A percentile compares a stretch with the other conserved stretches of the same genome.
Evolutionary conservation across 768 basidiomycete genomes (phyloP).

Genomic region (Podaxis mareebaensis): DNA sequence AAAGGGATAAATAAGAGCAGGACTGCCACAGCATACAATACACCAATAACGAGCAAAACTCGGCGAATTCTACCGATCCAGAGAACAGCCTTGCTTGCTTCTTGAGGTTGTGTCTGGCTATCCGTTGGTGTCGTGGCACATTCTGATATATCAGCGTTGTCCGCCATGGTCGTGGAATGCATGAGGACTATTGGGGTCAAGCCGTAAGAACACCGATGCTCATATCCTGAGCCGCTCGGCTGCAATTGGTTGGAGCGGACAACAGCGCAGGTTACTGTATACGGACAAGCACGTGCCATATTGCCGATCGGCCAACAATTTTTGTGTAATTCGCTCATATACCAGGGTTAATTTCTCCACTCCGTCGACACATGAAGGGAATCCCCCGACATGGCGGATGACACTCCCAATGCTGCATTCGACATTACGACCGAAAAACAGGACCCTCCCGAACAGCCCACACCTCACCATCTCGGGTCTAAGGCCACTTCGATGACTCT

Average conservation of each 20-base stretch:
- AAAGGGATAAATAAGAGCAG: slow-evolving; percentile 58
- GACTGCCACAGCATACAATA: slow-evolving; percentile 54
- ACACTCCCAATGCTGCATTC: background rate
- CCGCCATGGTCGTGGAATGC: slow-evolving; percentile 11
- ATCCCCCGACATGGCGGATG: background rate
- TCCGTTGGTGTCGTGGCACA: background rate
- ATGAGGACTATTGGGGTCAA: background rate
- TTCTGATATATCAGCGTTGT: background rate
- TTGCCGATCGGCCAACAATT: slow-evolving; percentile 9
- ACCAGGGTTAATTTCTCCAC: background rate
- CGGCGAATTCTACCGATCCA: slow-evolving; percentile 29
- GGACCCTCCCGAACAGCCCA: background rate
- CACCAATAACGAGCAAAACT: slow-evolving; percentile 41
- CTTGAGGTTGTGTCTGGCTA: background rate
- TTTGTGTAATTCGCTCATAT: background rate
- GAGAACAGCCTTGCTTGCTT: slow-evolving; percentile 4
- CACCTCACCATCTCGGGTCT: background rate
- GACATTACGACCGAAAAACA: background rate
- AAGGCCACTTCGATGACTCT: slow-evolving; percentile 9
- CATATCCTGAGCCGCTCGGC: too few species aligned
- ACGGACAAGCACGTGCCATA: background rate
- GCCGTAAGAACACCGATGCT: too few species aligned
- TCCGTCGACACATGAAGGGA: background rate
- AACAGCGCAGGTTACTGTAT: background rate
- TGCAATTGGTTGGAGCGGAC: background rate